These are phyloP conservation scores for Sarocladiaceae sp. DNA, from an alignment of 2,329 filamentous ascomycete genomes.

Conservation along the genomic window DNA sequence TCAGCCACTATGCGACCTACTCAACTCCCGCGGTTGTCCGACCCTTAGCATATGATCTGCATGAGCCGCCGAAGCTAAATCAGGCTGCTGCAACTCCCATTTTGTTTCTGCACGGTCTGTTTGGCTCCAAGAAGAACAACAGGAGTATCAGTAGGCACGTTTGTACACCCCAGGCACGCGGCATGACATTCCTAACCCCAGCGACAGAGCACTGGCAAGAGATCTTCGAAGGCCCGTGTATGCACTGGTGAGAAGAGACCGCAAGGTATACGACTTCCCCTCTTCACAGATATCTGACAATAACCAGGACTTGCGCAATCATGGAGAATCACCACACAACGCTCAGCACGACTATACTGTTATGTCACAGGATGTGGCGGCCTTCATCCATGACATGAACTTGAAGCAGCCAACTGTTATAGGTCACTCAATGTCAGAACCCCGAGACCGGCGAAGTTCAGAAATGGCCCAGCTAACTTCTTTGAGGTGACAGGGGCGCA, in stretches of 20 bases:
- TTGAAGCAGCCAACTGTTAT: slow-evolving; percentile 71
- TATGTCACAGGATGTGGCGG: slow-evolving; percentile 77
- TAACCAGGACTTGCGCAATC: slow-evolving; percentile 77
- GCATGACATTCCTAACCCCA: slow-evolving; percentile 12
- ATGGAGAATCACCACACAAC: slow-evolving; percentile 81
- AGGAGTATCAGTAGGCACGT: slow-evolving; percentile 87
- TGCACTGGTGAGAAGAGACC: slow-evolving; percentile 67
- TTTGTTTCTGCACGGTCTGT: slow-evolving; percentile 85
- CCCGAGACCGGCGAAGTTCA: not conserved
- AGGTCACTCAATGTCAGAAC: slow-evolving; percentile 79
- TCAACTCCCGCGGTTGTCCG: slow-evolving; percentile 19
- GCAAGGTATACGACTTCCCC: too few relatives aligned
- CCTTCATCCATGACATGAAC: slow-evolving; percentile 68
- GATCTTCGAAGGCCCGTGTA: slow-evolving; percentile 78
- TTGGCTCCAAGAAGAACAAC: slow-evolving; percentile 94
- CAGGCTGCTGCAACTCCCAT: too few relatives aligned
- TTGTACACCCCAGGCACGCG: not conserved
- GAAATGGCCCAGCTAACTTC: not conserved
- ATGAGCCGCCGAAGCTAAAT: slow-evolving; percentile 45
- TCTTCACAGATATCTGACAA: too few relatives aligned
- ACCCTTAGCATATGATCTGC: slow-evolving; percentile 58
- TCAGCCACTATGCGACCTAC: slow-evolving; percentile 7
- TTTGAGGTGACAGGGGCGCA: slow-evolving; percentile 58
- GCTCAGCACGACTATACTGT: slow-evolving; percentile 69
- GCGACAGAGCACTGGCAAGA: slow-evolving; percentile 66